These are phyloP conservation scores for Neurospora sublineolata DNA, from an alignment of 495 filamentous ascomycete genomes.

Conservation along the genomic window DNA sequence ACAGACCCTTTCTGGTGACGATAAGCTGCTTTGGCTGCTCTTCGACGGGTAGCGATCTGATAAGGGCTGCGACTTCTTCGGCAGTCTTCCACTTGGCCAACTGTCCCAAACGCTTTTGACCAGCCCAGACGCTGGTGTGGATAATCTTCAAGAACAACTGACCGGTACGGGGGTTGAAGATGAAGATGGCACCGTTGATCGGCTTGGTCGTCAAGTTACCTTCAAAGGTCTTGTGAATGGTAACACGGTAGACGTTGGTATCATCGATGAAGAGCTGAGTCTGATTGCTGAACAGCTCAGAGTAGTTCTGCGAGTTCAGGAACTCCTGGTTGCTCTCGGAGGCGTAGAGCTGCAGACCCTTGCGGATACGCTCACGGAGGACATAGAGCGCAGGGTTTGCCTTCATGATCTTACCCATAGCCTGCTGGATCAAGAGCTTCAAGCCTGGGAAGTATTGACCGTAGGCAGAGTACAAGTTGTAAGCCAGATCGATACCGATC, in stretches of 20 bases:
- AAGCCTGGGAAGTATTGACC: constrained; percentile 98
- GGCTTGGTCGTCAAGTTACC: constrained; percentile 98
- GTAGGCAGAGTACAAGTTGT: constrained; percentile 96
- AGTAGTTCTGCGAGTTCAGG: constrained; percentile 98
- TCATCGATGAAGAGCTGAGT: constrained; percentile 99
- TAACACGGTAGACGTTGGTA: constrained; percentile 98
- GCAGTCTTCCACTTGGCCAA: constrained; percentile 99
- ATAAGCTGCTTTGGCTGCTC: constrained; percentile 99
- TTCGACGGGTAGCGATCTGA: constrained; percentile 92
- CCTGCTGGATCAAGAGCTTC: constrained; percentile 92
- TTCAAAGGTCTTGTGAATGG: constrained; percentile 99
- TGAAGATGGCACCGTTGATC: constrained; percentile 99
- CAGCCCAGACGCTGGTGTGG: constrained; percentile 98
- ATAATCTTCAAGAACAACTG: constrained; percentile 99
- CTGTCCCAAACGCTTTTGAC: constrained; percentile 97
- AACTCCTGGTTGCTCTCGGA: constrained; percentile 99
- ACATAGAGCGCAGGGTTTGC: constrained; percentile 97
- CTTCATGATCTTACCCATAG: constrained; percentile 99
- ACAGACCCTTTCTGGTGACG: constrained; percentile 90
- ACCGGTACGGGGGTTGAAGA: constrained; percentile 97
- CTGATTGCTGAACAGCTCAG: constrained; percentile 97
- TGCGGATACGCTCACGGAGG: constrained; percentile 91
- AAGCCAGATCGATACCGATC: constrained; percentile 96
- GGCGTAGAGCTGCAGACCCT: constrained; percentile 95
- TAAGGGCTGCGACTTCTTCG: constrained; percentile 97